phyloP scores from a whole-genome alignment of 257 asterid species.

The Nicotiana otophora region DNA sequence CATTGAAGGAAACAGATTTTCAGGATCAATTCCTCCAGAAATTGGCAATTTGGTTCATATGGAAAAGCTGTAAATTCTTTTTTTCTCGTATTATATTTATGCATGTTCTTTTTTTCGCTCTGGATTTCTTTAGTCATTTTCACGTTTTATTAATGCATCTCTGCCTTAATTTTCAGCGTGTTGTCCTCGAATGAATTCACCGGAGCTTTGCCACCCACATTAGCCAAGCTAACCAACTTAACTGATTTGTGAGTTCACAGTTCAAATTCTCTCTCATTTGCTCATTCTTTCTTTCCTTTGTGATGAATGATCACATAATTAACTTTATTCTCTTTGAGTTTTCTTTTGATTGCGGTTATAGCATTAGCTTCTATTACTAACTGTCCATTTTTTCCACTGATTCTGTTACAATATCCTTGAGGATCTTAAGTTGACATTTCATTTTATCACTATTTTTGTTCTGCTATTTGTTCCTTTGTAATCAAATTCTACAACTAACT shows the following conservation, averaged over 20 bases:
- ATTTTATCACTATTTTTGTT: not conserved
- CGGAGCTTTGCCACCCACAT: constrained; percentile 50
- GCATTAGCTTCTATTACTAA: not conserved
- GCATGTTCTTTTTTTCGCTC: not conserved
- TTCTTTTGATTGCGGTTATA: not conserved
- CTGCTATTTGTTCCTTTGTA: not conserved
- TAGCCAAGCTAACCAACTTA: constrained; percentile 59
- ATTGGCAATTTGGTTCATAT: constrained; percentile 62
- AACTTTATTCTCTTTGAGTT: not conserved
- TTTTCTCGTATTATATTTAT: not conserved
- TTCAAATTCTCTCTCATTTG: not conserved
- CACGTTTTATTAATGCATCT: constrained; percentile 11
- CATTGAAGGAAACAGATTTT: constrained; percentile 73
- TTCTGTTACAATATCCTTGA: not conserved
- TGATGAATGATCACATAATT: not conserved
- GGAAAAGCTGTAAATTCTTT: constrained; percentile 58
- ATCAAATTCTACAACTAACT: not conserved
- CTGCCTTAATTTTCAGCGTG: constrained; percentile 31
- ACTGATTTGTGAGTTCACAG: constrained; percentile 59
- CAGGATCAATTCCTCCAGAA: constrained; percentile 65
- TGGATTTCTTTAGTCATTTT: not conserved
- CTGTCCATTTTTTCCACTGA: not conserved
- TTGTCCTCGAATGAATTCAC: constrained; percentile 72
- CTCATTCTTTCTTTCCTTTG: not conserved
- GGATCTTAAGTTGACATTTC: not conserved